phyloP scores from a whole-genome alignment of 208 protist genomes.

The Trypanosomatidae sp. region DNA sequence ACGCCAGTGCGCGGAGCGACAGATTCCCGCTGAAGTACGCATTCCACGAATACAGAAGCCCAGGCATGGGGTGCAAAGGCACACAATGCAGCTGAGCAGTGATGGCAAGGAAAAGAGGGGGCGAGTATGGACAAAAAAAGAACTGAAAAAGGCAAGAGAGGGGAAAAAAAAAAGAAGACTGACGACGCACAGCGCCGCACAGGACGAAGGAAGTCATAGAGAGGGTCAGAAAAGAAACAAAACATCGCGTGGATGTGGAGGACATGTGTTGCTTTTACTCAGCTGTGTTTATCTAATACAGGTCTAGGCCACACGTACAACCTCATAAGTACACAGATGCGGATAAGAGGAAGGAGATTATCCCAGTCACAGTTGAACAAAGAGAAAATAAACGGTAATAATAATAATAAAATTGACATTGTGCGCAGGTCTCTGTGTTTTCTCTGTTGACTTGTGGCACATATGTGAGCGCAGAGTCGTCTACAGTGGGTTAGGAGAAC shows the following conservation, averaged over 20 bases:
- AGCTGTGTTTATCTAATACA: not conserved
- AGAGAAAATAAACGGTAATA: too few relatives aligned
- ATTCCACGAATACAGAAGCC: not conserved
- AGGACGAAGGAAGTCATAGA: not conserved
- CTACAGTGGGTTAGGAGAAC: not conserved
- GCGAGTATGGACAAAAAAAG: not conserved
- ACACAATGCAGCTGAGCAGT: not conserved
- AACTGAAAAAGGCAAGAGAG: not conserved
- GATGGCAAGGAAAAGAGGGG: not conserved
- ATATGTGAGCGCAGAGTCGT: not conserved
- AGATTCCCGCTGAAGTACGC: not conserved
- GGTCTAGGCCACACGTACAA: not conserved
- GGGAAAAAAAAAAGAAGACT: not conserved
- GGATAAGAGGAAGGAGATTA: not conserved
- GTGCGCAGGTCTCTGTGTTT: not conserved
- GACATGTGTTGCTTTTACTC: not conserved
- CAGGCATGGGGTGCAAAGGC: not conserved
- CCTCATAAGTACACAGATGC: not conserved
- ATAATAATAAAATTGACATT: too few relatives aligned
- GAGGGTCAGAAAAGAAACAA: slow-evolving; percentile 7
- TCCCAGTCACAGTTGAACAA: too few relatives aligned
- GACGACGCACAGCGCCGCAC: not conserved
- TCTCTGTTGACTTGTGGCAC: not conserved
- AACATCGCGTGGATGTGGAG: not conserved
- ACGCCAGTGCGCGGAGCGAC: not conserved